Conservation (phyloP, 2,329 filamentous ascomycete genomes). For the Helotiales sp. region DNA sequence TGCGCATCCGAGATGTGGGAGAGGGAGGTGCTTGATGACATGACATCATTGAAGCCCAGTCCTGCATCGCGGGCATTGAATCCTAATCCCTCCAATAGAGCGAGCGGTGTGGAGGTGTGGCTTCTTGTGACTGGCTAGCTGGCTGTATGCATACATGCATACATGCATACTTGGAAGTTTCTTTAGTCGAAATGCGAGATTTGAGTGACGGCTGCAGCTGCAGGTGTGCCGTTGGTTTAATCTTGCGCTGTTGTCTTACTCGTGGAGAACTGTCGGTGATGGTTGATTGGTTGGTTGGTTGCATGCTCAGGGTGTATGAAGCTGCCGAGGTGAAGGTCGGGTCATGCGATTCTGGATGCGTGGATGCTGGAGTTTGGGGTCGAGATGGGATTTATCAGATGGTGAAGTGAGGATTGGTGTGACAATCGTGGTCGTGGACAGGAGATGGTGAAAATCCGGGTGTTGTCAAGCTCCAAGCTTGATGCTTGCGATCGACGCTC, state of each 20-base stretch:
- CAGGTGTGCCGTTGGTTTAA: not conserved
- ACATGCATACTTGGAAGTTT: not conserved
- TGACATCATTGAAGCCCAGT: constrained; percentile 13
- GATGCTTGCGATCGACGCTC: not conserved
- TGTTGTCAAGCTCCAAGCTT: not conserved
- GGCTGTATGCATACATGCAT: not conserved
- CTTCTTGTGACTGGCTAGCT: constrained; percentile 1
- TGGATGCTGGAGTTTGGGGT: not conserved
- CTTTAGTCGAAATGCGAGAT: not conserved
- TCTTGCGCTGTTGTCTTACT: not conserved
- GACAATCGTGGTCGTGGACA: not conserved
- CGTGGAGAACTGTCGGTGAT: not conserved
- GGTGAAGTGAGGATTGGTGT: not conserved
- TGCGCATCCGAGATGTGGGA: not conserved
- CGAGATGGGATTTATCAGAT: not conserved
- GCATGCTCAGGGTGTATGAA: not conserved
- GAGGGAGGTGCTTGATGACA: not conserved
- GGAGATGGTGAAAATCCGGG: constrained; percentile 1
- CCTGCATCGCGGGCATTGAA: not conserved
- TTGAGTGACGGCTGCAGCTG: not conserved
- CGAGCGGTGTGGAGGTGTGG: not conserved
- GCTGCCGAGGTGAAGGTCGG: not conserved
- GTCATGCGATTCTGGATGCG: not conserved
- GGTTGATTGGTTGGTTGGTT: not conserved
- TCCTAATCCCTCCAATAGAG: not conserved